Evolutionary conservation across 306 rosid species (phyloP).

Genomic region (Ceratonia siliqua): DNA sequence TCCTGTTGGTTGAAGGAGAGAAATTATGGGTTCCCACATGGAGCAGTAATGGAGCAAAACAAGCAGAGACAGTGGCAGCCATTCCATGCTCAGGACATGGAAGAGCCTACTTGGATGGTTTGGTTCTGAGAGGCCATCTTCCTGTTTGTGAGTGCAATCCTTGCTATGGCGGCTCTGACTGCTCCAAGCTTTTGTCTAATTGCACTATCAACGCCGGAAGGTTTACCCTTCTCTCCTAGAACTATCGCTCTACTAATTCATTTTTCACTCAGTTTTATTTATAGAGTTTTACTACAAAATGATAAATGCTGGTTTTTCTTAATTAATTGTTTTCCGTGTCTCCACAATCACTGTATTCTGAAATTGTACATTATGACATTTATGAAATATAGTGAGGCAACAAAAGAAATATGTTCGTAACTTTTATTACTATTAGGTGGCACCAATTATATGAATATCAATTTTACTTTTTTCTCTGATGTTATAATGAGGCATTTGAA

Average conservation of each 20-base stretch:
- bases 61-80: constrained; percentile 53
- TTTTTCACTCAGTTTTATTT: background rate
- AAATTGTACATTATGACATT: no score
- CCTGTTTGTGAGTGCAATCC: constrained; percentile 58
- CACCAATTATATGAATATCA: no score
- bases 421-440: no score
- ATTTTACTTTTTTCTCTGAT: no score
- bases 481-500: no score
- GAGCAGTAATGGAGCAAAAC: constrained; percentile 46
- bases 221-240: constrained; percentile 24
- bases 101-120: constrained; percentile 56
- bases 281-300: no score
- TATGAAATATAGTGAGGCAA: no score
- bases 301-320: no score
- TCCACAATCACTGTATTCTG: no score
- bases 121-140: constrained; percentile 35
- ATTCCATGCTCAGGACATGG: constrained; percentile 61
- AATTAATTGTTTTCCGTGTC: no score
- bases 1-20: background rate
- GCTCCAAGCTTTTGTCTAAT: constrained; percentile 32
- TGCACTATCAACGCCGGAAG: constrained; percentile 46
- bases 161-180: constrained; percentile 48
- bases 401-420: no score
- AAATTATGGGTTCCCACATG: constrained; percentile 38
- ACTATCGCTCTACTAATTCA: no score